Evolutionary conservation across 257 asterid genomes (phyloP).

Genomic region (Petrea volubilis): DNA sequence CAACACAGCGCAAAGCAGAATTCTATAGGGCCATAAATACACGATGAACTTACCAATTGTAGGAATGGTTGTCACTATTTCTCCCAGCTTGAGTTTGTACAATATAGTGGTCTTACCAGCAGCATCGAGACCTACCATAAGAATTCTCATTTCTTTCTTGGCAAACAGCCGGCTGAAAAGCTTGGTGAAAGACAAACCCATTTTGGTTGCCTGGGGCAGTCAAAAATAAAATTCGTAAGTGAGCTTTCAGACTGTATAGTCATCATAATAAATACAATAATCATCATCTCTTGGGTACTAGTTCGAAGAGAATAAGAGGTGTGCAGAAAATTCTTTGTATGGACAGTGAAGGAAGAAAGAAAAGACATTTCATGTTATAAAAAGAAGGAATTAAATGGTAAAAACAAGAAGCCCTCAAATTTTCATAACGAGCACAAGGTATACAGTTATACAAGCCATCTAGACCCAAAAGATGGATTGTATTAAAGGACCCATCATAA

Average conservation of each 20-base stretch:
- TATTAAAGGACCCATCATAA: neutral
- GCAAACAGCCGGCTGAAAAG: constrained; percentile 40
- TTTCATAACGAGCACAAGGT: neutral
- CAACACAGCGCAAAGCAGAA: neutral
- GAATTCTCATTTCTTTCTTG: constrained; percentile 41
- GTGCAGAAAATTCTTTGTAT: no score
- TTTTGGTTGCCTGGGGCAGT: constrained; percentile 21
- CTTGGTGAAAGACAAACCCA: constrained; percentile 44
- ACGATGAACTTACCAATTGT: constrained; percentile 30
- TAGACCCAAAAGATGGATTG: neutral
- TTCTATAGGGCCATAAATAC: neutral
- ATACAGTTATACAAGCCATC: neutral
- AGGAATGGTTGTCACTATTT: constrained; percentile 39
- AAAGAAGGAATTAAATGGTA: neutral
- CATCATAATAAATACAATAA: no score
- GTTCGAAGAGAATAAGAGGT: no score
- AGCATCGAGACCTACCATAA: constrained; percentile 46
- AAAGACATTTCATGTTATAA: neutral
- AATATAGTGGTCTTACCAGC: constrained; percentile 45
- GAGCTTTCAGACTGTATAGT: neutral
- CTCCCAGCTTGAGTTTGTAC: constrained; percentile 44
- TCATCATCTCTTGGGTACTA: no score
- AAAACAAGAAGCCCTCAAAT: neutral
- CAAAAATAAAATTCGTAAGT: constrained; percentile 12
- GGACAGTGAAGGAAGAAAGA: no score